Evolutionary conservation across 1,284 basidiomycete genomes (phyloP), one percentile per base, ranked within the genome.

Genomic region (Naganishia sp.): DNA sequence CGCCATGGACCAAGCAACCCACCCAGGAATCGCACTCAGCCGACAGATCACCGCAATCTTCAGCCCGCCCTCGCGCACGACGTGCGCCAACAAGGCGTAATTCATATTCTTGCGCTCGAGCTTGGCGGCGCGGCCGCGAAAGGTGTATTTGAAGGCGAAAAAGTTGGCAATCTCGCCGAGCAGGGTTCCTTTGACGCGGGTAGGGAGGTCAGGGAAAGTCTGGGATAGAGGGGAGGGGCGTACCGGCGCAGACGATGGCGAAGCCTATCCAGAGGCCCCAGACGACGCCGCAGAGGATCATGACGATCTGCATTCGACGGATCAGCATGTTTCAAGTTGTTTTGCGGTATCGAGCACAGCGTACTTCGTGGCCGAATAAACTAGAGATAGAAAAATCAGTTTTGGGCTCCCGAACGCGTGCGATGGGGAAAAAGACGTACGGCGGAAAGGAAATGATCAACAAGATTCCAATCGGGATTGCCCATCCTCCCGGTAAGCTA

Each of bases 1-100:
- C 28, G 3, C 13, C 25, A n/a, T n/a, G n/a, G 28, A 6, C 35
- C 23, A n/a, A 46, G 28, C n/a, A 28, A 72, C 75, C 69, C 51
- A 79, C 76, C 89, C 89, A 0, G 90, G 90, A 60, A 92, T 90
- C n/a, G 88, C 89, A 70, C 87, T 89, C 64, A 90, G 81, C 32
- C 90, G 84, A 7, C 86, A 87, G 49, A 89, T 83, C 32, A 90
- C 82, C 1, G 88, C 87, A 71, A 92, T 85, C 74, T 82, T 85
- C 79, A 92, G 90, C 0, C 90, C 90, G 21, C 90, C 90, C 28
- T 90, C 87, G 6, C 88, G 83, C 6, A 92, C 86, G 47, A 90
- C 87, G 68, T 85, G 84, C 0, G 89, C 88, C 49, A 93, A 82
- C 75, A 89, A 90, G 2, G 86, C 90, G 76, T 92, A 94, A 42